Conservation (phyloP, 139 green algal species). For the Raphidocelis subcapitata region DNA sequence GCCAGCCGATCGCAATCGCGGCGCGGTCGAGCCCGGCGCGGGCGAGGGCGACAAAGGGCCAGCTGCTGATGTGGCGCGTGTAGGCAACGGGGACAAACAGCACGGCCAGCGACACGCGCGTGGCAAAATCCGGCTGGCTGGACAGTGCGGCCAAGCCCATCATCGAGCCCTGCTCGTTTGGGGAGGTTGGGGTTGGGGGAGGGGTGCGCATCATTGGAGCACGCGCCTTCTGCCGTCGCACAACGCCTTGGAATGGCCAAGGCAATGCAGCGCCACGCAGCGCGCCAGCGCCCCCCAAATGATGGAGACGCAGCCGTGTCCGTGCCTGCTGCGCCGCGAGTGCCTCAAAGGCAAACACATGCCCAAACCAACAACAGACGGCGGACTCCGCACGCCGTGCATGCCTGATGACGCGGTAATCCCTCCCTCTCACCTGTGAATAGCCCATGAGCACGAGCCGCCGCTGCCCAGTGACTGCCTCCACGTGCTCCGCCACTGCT, state of each 20-base stretch:
- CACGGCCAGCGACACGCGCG: slow-evolving; percentile 21
- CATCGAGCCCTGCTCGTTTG: slow-evolving; percentile 61
- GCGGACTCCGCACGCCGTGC: too few relatives aligned
- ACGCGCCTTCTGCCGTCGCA: background rate
- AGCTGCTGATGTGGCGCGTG: slow-evolving; percentile 29
- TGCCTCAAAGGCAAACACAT: slow-evolving; percentile 24
- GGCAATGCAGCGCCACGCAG: too few relatives aligned
- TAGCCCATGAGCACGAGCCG: slow-evolving; percentile 35
- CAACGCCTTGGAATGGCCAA: too few relatives aligned
- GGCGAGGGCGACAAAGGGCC: slow-evolving; percentile 21
- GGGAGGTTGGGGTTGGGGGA: background rate
- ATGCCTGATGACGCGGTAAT: too few relatives aligned
- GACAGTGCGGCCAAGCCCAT: slow-evolving; percentile 56
- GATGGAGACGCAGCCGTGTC: too few relatives aligned
- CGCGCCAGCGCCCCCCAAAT: too few relatives aligned
- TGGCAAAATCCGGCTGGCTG: slow-evolving; percentile 10
- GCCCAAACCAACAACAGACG: too few relatives aligned
- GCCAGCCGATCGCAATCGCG: background rate
- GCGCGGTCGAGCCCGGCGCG: slow-evolving; percentile 3
- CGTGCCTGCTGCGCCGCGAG: too few relatives aligned
- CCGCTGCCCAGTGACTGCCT: slow-evolving; percentile 21
- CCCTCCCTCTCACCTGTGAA: slow-evolving; percentile 30
- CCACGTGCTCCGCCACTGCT: slow-evolving; percentile 39
- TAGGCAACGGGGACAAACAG: slow-evolving; percentile 44
- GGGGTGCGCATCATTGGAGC: background rate